Evolutionary conservation across 805 yeast genomes (phyloP).

Genomic region (Brettanomyces anomalus): DNA sequence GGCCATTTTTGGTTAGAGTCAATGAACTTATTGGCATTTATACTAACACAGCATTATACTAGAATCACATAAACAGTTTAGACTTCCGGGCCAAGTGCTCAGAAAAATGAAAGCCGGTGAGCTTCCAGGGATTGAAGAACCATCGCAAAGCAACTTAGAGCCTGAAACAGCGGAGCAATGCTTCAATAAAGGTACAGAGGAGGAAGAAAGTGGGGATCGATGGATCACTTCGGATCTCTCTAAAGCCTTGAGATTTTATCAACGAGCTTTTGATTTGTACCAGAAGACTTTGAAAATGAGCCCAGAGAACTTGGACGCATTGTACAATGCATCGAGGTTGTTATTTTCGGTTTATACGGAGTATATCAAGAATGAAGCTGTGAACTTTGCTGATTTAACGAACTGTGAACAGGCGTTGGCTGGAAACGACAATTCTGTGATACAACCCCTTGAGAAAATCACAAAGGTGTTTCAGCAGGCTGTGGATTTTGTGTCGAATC

Average conservation of each 20-base stretch:
- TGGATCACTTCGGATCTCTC: conserved; percentile 61
- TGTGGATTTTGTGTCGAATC: conserved; percentile 15
- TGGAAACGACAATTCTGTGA: conserved; percentile 22
- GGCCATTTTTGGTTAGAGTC: too few relatives aligned
- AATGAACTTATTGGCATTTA: too few relatives aligned
- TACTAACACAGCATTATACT: background rate
- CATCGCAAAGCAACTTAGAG: conserved; percentile 3
- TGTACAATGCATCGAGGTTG: conserved; percentile 52
- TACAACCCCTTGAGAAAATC: conserved; percentile 30
- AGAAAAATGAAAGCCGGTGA: conserved; percentile 4
- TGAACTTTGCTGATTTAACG: conserved; percentile 25
- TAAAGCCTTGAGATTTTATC: conserved; percentile 58
- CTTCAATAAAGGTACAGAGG: conserved; percentile 46
- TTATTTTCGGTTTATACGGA: conserved; percentile 49
- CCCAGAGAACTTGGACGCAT: conserved; percentile 31
- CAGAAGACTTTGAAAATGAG: conserved; percentile 24
- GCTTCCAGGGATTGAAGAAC: background rate
- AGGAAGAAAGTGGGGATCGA: conserved; percentile 70
- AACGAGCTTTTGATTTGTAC: conserved; percentile 43
- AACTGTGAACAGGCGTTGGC: conserved; percentile 25
- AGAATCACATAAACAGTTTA: conserved; percentile 6
- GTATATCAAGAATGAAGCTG: conserved; percentile 39
- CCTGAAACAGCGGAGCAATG: conserved; percentile 42
- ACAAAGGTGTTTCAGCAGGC: conserved; percentile 32
- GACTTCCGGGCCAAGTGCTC: conserved; percentile 9